Evolutionary conservation across 495 filamentous ascomycete genomes (phyloP).

Genomic region (Penicillium lagena): DNA sequence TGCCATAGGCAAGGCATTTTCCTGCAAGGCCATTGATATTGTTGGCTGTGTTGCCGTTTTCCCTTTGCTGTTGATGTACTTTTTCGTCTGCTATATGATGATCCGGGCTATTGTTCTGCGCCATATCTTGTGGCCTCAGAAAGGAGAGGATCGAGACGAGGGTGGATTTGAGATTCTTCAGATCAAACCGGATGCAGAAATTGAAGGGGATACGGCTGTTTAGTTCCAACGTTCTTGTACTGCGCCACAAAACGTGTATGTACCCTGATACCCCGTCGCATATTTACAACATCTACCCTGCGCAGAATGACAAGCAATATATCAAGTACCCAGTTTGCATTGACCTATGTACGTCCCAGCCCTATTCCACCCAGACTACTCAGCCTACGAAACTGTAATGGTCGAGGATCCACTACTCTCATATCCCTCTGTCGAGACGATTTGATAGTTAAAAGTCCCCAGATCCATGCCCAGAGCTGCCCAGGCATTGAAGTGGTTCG

Average conservation of each 20-base stretch:
- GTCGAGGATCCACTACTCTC: conserved; percentile 42
- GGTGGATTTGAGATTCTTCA: conserved; percentile 47
- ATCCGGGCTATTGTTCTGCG: conserved; percentile 55
- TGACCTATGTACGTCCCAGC: no score
- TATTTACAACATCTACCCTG: no score
- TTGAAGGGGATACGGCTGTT: neutral
- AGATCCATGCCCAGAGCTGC: conserved; percentile 36
- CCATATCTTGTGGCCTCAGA: conserved; percentile 68
- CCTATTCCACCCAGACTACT: no score
- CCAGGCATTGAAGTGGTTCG: conserved; percentile 64
- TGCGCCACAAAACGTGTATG: no score
- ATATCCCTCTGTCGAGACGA: conserved; percentile 55
- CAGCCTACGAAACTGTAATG: conserved; percentile 37
- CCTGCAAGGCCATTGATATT: conserved; percentile 54
- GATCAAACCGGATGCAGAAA: conserved; percentile 18
- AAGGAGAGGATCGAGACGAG: conserved; percentile 58
- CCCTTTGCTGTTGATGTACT: conserved; percentile 60
- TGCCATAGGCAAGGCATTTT: conserved; percentile 60
- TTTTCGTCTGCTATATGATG: conserved; percentile 66
- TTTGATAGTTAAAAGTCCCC: conserved; percentile 53
- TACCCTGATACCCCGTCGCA: no score
- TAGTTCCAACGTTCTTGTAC: neutral
- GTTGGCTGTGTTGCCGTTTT: conserved; percentile 60
- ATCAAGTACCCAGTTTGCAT: no score
- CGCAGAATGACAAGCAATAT: no score